Evolutionary conservation across 331 rosid species (phyloP).

Genomic region (Saraca asoca): DNA sequence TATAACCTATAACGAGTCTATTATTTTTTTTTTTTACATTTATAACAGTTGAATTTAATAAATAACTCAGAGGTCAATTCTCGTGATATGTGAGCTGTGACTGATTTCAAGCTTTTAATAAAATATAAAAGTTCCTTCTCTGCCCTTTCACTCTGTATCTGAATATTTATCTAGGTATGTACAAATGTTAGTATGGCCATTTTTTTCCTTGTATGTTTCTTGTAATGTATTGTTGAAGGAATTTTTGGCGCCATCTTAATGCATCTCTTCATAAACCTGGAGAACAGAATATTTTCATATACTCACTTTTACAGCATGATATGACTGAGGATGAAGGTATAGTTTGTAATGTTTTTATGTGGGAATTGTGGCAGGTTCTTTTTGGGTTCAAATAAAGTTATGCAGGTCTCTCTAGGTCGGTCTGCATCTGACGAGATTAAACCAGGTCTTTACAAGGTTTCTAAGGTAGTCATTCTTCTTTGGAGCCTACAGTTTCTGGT

Average conservation of each 20-base stretch:
- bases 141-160: too few relatives aligned
- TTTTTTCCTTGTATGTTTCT: too few relatives aligned
- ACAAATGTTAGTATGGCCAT: too few relatives aligned
- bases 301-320: background rate
- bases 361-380: constrained; percentile 53
- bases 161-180: too few relatives aligned
- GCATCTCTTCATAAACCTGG: background rate
- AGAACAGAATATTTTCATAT: background rate
- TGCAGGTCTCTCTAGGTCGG: constrained; percentile 87
- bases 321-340: background rate
- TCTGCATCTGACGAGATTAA: constrained; percentile 72
- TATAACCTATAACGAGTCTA: too few relatives aligned
- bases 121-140: too few relatives aligned
- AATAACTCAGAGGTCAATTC: too few relatives aligned
- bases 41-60: too few relatives aligned
- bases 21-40: too few relatives aligned
- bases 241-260: background rate
- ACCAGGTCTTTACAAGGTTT: constrained; percentile 61
- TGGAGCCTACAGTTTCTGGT: background rate
- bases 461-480: constrained; percentile 55
- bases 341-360: background rate
- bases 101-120: too few relatives aligned
- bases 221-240: too few relatives aligned
- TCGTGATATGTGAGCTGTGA: too few relatives aligned
- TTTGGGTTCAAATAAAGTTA: constrained; percentile 92